Conservation (phyloP, 768 basidiomycete genomes). For the Leucosporidium yakuticum region DNA sequence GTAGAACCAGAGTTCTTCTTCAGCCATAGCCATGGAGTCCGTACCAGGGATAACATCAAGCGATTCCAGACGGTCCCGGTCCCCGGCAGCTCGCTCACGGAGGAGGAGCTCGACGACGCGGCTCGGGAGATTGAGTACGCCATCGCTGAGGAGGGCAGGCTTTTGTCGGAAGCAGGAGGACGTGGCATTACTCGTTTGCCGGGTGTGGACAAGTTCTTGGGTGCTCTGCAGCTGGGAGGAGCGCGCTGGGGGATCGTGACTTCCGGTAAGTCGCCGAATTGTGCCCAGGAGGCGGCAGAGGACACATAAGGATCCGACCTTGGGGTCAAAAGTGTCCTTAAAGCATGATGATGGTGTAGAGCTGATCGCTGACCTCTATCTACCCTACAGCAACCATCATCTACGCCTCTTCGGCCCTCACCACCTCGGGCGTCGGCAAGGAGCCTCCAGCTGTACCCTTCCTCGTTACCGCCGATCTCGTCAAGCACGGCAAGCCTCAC, state of each 20-base stretch:
- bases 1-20: conserved; percentile 27
- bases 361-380: background rate
- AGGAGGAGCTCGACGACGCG: conserved; percentile 16
- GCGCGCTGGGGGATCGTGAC: conserved; percentile 82
- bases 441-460: conserved; percentile 53
- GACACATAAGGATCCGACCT: background rate
- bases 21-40: conserved; percentile 24
- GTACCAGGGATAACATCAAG: conserved; percentile 33
- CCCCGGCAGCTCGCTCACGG: conserved; percentile 8
- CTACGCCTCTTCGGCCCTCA: conserved; percentile 63
- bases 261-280: conserved; percentile 54
- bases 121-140: conserved; percentile 21
- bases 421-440: conserved; percentile 52
- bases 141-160: conserved; percentile 30
- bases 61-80: conserved; percentile 25
- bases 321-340: background rate
- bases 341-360: background rate
- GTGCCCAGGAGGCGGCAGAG: background rate
- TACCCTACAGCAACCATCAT: conserved; percentile 62
- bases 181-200: conserved; percentile 53
- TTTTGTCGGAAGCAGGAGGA: conserved; percentile 21
- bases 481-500: conserved; percentile 71
- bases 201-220: conserved; percentile 57
- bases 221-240: conserved; percentile 51
- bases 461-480: conserved; percentile 70